Percentiles rank a stretch among this genome's conserved stretches.
Conservation (phyloP, 371 early-diverging fungal genomes). For the Syncephalastrum contaminatum region DNA sequence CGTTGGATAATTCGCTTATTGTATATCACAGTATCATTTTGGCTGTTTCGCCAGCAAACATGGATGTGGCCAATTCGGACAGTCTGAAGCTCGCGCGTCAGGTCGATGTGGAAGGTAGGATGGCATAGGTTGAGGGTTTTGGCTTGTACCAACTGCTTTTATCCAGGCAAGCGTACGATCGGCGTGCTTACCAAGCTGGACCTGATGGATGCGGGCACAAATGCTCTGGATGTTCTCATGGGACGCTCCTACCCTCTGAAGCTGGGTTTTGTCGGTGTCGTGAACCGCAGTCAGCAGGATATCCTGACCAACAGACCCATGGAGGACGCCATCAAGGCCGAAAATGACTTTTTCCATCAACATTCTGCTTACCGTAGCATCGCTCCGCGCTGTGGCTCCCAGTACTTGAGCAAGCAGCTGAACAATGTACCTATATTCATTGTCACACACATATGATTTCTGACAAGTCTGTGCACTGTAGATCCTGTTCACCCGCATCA, state of each 20-base stretch:
- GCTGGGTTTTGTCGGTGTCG: constrained; percentile 88
- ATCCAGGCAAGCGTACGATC: constrained; percentile 66
- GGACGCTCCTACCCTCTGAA: constrained; percentile 79
- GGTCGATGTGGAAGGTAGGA: constrained; percentile 80
- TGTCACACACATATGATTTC: background rate
- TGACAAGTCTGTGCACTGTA: constrained; percentile 13
- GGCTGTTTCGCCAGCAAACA: constrained; percentile 91
- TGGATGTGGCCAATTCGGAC: constrained; percentile 93
- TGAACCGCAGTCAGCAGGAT: constrained; percentile 89
- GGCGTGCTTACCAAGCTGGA: constrained; percentile 94
- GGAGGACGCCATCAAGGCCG: constrained; percentile 73
- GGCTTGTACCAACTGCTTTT: background rate
- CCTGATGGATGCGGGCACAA: constrained; percentile 92
- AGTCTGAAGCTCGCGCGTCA: constrained; percentile 89
- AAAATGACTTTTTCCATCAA: constrained; percentile 75
- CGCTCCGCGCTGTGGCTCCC: constrained; percentile 64
- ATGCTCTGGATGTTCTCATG: constrained; percentile 83
- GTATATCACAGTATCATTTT: constrained; percentile 75
- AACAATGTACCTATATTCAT: constrained; percentile 20
- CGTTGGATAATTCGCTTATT: constrained; percentile 11
- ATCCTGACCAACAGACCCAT: constrained; percentile 79
- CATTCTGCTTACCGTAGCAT: constrained; percentile 88
- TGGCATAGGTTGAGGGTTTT: too few relatives aligned
- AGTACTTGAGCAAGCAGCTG: constrained; percentile 28
- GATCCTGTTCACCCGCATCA: constrained; percentile 79